Percentiles rank a stretch among this genome's conserved stretches.
Evolutionary conservation across 2,329 filamentous ascomycete genomes (phyloP).

Genomic region (Akanthomyces muscarius): DNA sequence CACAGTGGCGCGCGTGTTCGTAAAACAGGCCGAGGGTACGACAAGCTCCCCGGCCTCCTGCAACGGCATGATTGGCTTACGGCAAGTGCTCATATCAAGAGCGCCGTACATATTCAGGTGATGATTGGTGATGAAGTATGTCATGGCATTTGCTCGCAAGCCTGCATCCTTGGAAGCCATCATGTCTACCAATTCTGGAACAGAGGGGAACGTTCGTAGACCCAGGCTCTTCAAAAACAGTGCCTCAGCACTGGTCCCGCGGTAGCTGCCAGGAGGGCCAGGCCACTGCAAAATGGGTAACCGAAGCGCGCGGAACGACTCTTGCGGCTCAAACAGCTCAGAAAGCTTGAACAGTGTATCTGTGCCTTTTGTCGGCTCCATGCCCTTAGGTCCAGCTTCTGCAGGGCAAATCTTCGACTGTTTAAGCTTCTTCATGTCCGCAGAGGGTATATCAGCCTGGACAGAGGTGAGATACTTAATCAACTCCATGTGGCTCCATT

Average conservation of each 20-base stretch:
- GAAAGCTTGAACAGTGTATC: conserved; percentile 63
- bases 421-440: conserved; percentile 74
- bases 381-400: conserved; percentile 56
- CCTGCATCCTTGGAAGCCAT: conserved; percentile 60
- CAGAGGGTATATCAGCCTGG: conserved; percentile 76
- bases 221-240: conserved; percentile 71
- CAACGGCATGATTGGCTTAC: conserved; percentile 66
- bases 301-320: conserved; percentile 62
- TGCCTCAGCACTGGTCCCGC: conserved; percentile 64
- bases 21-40: conserved; percentile 73
- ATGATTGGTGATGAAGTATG: conserved; percentile 79
- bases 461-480: conserved; percentile 94
- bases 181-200: conserved; percentile 70
- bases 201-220: conserved; percentile 65
- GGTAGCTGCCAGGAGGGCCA: conserved; percentile 58
- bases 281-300: conserved; percentile 83
- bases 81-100: conserved; percentile 55
- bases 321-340: conserved; percentile 78
- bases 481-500: conserved; percentile 90
- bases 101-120: conserved; percentile 69
- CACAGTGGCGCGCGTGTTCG: conserved; percentile 69
- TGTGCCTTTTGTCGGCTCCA: conserved; percentile 51
- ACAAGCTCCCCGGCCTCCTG: conserved; percentile 66
- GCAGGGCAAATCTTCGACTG: conserved; percentile 79
- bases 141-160: conserved; percentile 66